These are phyloP conservation scores for Rhizomucor miehei DNA, from an alignment of 371 early-diverging fungal species.

Conservation along the genomic window DNA sequence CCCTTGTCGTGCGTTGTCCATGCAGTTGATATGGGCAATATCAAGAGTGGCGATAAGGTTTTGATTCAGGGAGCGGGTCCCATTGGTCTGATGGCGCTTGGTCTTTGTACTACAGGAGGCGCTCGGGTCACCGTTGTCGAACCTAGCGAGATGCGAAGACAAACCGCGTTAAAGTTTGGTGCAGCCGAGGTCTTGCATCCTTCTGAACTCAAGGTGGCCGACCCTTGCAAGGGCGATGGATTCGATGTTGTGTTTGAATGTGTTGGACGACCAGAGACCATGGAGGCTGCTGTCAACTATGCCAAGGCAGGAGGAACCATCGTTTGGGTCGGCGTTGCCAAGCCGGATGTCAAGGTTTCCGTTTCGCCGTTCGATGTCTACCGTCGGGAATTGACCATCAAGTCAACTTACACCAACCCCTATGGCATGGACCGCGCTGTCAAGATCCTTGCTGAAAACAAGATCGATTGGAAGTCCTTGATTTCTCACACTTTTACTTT, in stretches of 20 bases:
- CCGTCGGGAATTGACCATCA: constrained; percentile 54
- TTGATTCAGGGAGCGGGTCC: constrained; percentile 56
- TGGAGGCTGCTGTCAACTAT: constrained; percentile 39
- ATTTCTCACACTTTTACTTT: constrained; percentile 48
- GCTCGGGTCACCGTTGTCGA: constrained; percentile 49
- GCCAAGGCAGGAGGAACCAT: constrained; percentile 50
- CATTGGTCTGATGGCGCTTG: constrained; percentile 53
- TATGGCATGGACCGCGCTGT: constrained; percentile 58
- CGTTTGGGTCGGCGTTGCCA: constrained; percentile 60
- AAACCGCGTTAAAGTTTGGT: constrained; percentile 42
- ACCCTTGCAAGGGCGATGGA: constrained; percentile 41
- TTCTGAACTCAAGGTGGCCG: constrained; percentile 27
- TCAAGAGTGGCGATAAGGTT: constrained; percentile 43
- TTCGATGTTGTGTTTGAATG: constrained; percentile 60
- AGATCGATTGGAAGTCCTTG: constrained; percentile 42
- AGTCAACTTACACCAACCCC: constrained; percentile 57
- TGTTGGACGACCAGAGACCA: constrained; percentile 50
- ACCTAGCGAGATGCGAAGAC: constrained; percentile 42
- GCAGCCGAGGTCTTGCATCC: constrained; percentile 30
- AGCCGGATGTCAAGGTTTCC: constrained; percentile 40
- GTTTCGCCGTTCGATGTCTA: constrained; percentile 55
- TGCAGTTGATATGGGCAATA: constrained; percentile 50
- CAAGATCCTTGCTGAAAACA: constrained; percentile 41
- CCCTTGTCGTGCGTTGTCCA: constrained; percentile 60
- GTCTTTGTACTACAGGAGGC: constrained; percentile 37